These are phyloP conservation scores for Claviceps arundinis DNA, from an alignment of 2,329 filamentous ascomycete genomes.

Conservation along the genomic window DNA sequence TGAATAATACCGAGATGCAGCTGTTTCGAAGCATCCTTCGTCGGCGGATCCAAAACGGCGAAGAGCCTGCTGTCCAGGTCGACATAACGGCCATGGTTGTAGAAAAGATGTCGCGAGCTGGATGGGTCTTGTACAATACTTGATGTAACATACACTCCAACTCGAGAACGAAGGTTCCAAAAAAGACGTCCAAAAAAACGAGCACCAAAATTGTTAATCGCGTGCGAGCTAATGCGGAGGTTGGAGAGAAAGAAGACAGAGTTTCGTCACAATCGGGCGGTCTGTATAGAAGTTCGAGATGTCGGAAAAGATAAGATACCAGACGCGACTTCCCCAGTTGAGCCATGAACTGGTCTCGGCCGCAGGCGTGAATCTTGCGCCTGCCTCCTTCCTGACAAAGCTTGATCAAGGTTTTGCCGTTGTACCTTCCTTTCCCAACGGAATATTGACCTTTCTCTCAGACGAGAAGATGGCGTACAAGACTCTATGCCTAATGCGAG, in stretches of 20 bases:
- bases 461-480: no score
- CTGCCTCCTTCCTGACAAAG: not conserved
- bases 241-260: not conserved
- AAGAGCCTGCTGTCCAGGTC: not conserved
- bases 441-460: not conserved
- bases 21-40: not conserved
- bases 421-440: not conserved
- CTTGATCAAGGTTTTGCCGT: not conserved
- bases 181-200: conserved; percentile 4
- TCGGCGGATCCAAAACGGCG: not conserved
- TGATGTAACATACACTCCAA: conserved; percentile 14
- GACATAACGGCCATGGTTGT: not conserved
- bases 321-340: not conserved
- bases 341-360: not conserved
- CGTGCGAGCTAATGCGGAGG: conserved; percentile 1
- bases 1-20: not conserved
- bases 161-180: conserved; percentile 12
- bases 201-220: not conserved
- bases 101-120: not conserved
- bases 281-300: not conserved
- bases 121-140: not conserved
- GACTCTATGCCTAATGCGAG: not conserved
- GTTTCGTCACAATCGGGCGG: not conserved
- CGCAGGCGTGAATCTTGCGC: not conserved
- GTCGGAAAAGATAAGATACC: not conserved